phyloP scores from a whole-genome alignment of 164 flowering plant species.

The Annona cherimola region DNA sequence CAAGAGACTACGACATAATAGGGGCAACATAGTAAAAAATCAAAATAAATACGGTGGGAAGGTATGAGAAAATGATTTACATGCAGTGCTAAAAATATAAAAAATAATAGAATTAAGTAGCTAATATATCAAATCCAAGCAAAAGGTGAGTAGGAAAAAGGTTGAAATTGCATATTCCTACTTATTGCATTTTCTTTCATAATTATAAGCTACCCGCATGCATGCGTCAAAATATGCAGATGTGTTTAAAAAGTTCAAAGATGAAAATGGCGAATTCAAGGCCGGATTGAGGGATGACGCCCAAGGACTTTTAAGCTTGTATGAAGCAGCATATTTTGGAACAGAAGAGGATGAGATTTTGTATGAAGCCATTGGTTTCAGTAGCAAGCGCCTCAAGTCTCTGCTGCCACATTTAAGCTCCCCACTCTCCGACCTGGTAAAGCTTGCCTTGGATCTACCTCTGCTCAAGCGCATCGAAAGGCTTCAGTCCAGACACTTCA shows the following conservation, averaged over 20 bases:
- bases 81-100: too few relatives aligned
- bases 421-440: slow-evolving; percentile 10
- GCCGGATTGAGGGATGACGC: slow-evolving; percentile 3
- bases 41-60: too few relatives aligned
- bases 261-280: slow-evolving; percentile 32
- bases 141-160: too few relatives aligned
- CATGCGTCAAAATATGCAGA: too few relatives aligned
- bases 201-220: too few relatives aligned
- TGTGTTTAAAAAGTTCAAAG: slow-evolving; percentile 19
- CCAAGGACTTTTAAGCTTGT: slow-evolving; percentile 16
- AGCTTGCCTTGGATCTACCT: slow-evolving; percentile 13
- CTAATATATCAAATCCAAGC: too few relatives aligned
- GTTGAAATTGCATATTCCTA: too few relatives aligned
- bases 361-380: slow-evolving; percentile 25
- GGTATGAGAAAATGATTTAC: too few relatives aligned
- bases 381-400: slow-evolving; percentile 6
- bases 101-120: too few relatives aligned
- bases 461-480: slow-evolving; percentile 13
- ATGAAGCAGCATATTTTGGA: slow-evolving; percentile 19
- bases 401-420: not conserved
- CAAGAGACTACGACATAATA: too few relatives aligned
- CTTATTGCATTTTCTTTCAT: too few relatives aligned
- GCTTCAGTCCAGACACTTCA: slow-evolving; percentile 13
- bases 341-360: slow-evolving; percentile 18
- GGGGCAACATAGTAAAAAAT: too few relatives aligned